Evolutionary conservation across 257 asterid genomes (phyloP), one percentile per base, ranked within the genome.

Genomic region (Lavandula angustifolia): DNA sequence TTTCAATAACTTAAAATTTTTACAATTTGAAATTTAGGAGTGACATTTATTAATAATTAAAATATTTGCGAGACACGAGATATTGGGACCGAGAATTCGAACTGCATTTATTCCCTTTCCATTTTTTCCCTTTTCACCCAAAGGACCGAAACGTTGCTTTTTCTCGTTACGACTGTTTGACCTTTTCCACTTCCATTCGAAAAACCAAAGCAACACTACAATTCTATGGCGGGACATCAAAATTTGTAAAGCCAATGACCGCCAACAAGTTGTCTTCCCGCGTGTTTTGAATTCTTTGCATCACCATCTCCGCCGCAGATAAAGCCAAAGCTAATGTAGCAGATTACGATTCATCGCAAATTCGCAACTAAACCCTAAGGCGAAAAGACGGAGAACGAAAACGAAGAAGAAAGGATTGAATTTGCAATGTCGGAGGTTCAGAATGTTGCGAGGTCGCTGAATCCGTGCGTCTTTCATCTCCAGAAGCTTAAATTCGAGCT

Each of bases 401-500:
- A n/a, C n/a, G n/a, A 31, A 42, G 1, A 6, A 22, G 11, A 13
- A 41, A 9, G 13, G 4, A 27, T 54, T n/a, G n/a, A n/a, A n/a
- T n/a, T n/a, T 43, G 68, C 72, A 56, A 75, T 80, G 85, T 55
- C 85, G 53, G 85, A 84, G 62, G 8, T 62, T 11, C 72, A 72
- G 33, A 69, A 69, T 29, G 69, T 72, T n/a, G 65, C 73, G 9
- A 67, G 73, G 74, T 33, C 75, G 38, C 71, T 85, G 65, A 86
- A 91, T 51, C 96, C 96, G 1, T 81, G 84, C 80, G 73, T 78
- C 37, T 86, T 88, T 48, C 91, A 86, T 70, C 76, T 85, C 22
- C 95, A 88, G 73, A 92, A 92, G 81, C 73, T 92, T 41, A 94
- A 79, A 3, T 86, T 84, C 53, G 99, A 89, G 85, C 94, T 92